phyloP scores from a whole-genome alignment of 805 yeast genomes.

The Ogataea parapolymorpha region DNA sequence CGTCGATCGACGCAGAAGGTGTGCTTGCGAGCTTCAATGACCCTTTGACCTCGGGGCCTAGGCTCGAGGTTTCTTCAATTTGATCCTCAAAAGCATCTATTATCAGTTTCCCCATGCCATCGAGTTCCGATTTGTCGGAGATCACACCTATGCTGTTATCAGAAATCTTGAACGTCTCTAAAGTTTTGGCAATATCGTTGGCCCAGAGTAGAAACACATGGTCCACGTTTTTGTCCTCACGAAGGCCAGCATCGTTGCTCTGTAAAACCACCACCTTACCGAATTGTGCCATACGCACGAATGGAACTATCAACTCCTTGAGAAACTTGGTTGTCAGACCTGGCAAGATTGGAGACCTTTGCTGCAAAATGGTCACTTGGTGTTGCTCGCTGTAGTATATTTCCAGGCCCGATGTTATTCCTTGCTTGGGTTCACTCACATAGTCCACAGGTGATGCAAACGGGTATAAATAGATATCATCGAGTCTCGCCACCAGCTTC shows the following conservation, averaged over 20 bases:
- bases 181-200: constrained; percentile 19
- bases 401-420: constrained; percentile 53
- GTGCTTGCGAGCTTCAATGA: neutral
- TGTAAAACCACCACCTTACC: constrained; percentile 55
- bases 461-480: constrained; percentile 66
- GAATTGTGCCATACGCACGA: constrained; percentile 41
- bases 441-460: constrained; percentile 78
- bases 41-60: neutral
- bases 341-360: constrained; percentile 81
- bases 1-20: constrained; percentile 5
- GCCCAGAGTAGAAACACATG: constrained; percentile 24
- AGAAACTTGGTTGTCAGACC: constrained; percentile 52
- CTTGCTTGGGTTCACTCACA: constrained; percentile 26
- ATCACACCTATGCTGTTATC: constrained; percentile 12
- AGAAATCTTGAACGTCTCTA: constrained; percentile 18
- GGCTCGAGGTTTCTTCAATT: neutral
- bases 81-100: constrained; percentile 3
- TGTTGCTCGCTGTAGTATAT: constrained; percentile 44
- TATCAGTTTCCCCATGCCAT: constrained; percentile 7
- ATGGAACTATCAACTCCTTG: constrained; percentile 46
- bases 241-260: constrained; percentile 66
- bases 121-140: constrained; percentile 13
- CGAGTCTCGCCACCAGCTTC: constrained; percentile 50
- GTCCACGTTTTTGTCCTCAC: constrained; percentile 17
- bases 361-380: constrained; percentile 63